phyloP scores from a whole-genome alignment of 2,329 filamentous ascomycete genomes.

The Sphaerostilbella broomeana region DNA sequence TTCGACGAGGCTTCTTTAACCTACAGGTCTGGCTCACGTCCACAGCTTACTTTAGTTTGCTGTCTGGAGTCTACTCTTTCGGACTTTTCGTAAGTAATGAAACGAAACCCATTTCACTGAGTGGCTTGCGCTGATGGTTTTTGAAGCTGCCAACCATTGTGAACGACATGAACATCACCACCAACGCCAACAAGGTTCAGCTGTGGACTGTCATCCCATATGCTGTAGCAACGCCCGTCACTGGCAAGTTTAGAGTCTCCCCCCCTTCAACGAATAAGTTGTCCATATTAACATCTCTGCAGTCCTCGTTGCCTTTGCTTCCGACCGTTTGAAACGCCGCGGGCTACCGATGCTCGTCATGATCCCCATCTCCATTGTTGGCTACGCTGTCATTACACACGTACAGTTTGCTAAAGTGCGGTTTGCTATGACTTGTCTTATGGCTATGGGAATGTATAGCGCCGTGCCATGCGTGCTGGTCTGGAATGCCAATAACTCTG shows the following conservation, averaged over 20 bases:
- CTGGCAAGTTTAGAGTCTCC: constrained; percentile 31
- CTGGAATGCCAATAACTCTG: constrained; percentile 63
- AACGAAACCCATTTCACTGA: too few relatives aligned
- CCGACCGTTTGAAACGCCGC: constrained; percentile 53
- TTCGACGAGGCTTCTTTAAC: constrained; percentile 53
- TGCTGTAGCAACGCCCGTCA: constrained; percentile 51
- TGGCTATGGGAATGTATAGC: constrained; percentile 58
- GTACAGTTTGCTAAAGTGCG: constrained; percentile 44
- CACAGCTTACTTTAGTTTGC: constrained; percentile 53
- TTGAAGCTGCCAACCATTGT: constrained; percentile 57
- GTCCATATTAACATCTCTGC: not conserved
- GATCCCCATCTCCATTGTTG: constrained; percentile 56
- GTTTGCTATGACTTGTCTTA: constrained; percentile 62
- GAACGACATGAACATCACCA: constrained; percentile 46
- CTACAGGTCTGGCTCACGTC: constrained; percentile 58
- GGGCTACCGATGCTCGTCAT: constrained; percentile 57
- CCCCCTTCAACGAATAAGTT: not conserved
- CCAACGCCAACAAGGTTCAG: constrained; percentile 50
- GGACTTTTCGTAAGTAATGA: constrained; percentile 56
- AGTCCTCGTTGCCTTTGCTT: constrained; percentile 50
- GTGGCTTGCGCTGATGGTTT: too few relatives aligned
- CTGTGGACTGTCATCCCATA: constrained; percentile 60
- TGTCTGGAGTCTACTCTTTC: constrained; percentile 55
- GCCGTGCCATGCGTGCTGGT: constrained; percentile 57
- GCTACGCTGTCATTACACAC: constrained; percentile 58